Conservation (phyloP, 441 rosid species). For the Erodium texanum region DNA sequence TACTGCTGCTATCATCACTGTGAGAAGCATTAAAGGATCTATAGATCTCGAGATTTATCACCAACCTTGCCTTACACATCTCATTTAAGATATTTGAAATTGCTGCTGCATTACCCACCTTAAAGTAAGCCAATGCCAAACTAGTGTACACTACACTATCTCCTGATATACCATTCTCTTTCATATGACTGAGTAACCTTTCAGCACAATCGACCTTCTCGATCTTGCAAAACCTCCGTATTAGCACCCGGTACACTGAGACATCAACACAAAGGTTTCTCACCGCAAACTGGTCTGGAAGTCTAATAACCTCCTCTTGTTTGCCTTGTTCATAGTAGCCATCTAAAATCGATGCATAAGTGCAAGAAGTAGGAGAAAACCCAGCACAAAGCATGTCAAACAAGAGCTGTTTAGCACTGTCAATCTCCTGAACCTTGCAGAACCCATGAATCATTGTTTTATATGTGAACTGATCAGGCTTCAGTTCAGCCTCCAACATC, state of each 20-base stretch:
- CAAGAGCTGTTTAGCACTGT: slow-evolving; percentile 60
- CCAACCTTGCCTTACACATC: slow-evolving; percentile 68
- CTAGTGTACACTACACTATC: slow-evolving; percentile 59
- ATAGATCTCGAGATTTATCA: slow-evolving; percentile 61
- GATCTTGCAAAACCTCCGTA: slow-evolving; percentile 69
- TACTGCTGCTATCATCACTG: slow-evolving; percentile 36
- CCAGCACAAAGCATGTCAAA: slow-evolving; percentile 65
- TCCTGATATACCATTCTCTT: slow-evolving; percentile 53
- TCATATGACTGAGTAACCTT: slow-evolving; percentile 45
- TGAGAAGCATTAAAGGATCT: slow-evolving; percentile 51
- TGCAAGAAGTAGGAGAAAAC: slow-evolving; percentile 61
- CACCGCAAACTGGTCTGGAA: slow-evolving; percentile 46
- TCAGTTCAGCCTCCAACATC: slow-evolving; percentile 74
- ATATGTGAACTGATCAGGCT: slow-evolving; percentile 54
- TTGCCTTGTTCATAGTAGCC: slow-evolving; percentile 44
- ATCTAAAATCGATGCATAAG: slow-evolving; percentile 80
- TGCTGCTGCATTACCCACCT: slow-evolving; percentile 46
- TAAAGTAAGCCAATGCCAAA: slow-evolving; percentile 74
- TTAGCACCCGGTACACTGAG: slow-evolving; percentile 73
- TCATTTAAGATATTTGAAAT: slow-evolving; percentile 49
- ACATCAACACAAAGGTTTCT: slow-evolving; percentile 52
- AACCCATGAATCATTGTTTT: slow-evolving; percentile 80
- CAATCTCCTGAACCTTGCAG: slow-evolving; percentile 60
- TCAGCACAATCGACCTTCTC: slow-evolving; percentile 54
- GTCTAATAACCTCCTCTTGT: slow-evolving; percentile 37